Evolutionary conservation across 345 rosid genomes (phyloP).

Genomic region (Theobroma cacao): DNA sequence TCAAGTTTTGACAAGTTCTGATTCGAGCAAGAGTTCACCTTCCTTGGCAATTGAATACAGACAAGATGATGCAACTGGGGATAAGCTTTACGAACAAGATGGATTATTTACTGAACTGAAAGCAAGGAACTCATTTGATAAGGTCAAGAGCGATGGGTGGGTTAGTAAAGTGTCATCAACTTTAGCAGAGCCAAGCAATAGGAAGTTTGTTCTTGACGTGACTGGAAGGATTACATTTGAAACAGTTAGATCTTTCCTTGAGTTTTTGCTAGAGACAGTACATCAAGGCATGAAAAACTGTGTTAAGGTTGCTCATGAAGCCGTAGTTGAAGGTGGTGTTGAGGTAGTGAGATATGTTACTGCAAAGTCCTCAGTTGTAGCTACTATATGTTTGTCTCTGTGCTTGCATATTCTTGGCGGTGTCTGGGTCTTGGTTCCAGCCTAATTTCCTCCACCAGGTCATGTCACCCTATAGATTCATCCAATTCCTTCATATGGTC

Average conservation of each 20-base stretch:
- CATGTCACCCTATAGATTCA: not conserved
- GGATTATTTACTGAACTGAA: conserved; percentile 7
- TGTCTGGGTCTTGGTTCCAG: conserved; percentile 58
- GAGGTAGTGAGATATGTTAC: conserved; percentile 47
- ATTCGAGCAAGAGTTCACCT: conserved; percentile 2
- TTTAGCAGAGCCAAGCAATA: conserved; percentile 60
- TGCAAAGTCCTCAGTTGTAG: conserved; percentile 48
- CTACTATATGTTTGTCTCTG: conserved; percentile 52
- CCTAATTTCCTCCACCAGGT: not conserved
- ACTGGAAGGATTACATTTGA: conserved; percentile 67
- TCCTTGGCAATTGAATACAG: conserved; percentile 18
- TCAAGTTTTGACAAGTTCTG: conserved; percentile 35
- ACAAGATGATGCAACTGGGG: not conserved
- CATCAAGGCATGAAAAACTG: conserved; percentile 39
- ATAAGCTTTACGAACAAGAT: conserved; percentile 14
- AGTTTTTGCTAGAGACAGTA: conserved; percentile 49
- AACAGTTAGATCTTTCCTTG: conserved; percentile 65
- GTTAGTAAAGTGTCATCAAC: conserved; percentile 54
- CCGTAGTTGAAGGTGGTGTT: conserved; percentile 40
- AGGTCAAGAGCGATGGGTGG: conserved; percentile 36
- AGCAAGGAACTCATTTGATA: conserved; percentile 14
- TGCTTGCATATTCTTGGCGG: conserved; percentile 62
- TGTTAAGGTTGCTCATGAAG: conserved; percentile 33
- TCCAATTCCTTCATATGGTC: not conserved
- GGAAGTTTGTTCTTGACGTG: conserved; percentile 66